Conservation (phyloP, 83 land plant species). For the Picea abies region DNA sequence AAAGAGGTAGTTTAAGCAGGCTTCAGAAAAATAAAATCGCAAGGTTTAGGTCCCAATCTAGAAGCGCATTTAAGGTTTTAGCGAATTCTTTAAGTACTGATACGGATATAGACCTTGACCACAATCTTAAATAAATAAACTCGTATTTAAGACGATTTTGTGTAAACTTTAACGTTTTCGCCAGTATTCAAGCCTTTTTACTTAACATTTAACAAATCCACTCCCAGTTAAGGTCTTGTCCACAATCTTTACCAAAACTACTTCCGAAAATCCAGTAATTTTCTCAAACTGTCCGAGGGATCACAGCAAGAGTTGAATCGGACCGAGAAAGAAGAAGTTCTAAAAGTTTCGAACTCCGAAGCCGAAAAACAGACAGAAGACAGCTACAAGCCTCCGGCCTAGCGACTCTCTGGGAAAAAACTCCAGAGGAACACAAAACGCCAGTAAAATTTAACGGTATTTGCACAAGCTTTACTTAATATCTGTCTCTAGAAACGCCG, state of each 20-base stretch:
- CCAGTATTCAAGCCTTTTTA: background rate
- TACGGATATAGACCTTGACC: too few species aligned
- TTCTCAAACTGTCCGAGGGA: background rate
- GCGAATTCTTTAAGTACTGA: too few species aligned
- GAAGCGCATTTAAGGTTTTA: too few species aligned
- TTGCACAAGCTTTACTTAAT: background rate
- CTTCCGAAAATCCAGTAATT: background rate
- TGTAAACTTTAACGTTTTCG: background rate
- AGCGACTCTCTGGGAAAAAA: background rate
- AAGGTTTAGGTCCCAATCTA: background rate
- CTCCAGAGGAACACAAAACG: background rate
- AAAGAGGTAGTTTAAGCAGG: background rate
- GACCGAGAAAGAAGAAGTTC: too few species aligned
- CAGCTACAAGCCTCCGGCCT: background rate
- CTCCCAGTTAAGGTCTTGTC: background rate
- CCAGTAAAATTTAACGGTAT: background rate
- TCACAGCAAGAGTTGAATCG: background rate
- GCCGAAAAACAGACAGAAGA: background rate
- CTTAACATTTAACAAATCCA: background rate
- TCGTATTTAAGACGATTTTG: background rate
- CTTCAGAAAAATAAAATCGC: background rate
- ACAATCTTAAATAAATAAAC: background rate
- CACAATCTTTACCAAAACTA: background rate
- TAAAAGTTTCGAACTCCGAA: too few species aligned
- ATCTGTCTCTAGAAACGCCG: background rate